Base-by-base conservation (phyloP, 495 filamentous ascomycete genomes). In the Pyrenopolyporus hunteri region DNA sequence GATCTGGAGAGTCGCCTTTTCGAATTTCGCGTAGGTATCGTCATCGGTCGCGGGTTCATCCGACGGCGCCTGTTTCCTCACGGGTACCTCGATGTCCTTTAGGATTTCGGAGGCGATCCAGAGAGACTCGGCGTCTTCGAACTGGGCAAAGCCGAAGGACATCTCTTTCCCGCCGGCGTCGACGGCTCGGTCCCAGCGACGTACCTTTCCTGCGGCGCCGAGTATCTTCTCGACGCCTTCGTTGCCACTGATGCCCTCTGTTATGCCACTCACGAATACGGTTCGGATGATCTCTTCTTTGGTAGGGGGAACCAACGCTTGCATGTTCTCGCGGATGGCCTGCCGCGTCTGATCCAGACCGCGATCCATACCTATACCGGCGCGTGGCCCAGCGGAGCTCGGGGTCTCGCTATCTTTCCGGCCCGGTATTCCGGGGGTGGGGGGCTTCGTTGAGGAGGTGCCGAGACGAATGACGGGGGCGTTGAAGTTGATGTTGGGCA, bases 401-500 rank as follows among this genome's bases (percentile, higher is more conserved):
- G 73, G 70, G 20, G 75, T 71, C 25, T 81, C 78, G 66, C 63
- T 71, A 23, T 78, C 72, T 54, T 71, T 73, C 20, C 73, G 73
- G 19, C 69, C 67, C 5, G 60, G 52, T 4, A 69, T 77, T 22
- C 83, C 74, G 8, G 82, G 76, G n/a, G 80, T 81, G 31, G 83
- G 74, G 31, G 88, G 79, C 68, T 92, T 91, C 19, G 83, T 71
- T 4, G 85, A 83, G 2, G 83, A 85, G 32, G 83, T 81, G 7
- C 93, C 93, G 29, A 99, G 81, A 19, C 94, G 90, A 73, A 99
- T 98, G 29, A 98, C 93, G 44, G 95, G 92, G 14, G 94, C 95
- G 71, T 89, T 94, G 76, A 97, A 96, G 77, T 99, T 97, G 78
- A 98, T 97, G 73, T 96, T 94, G 6, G 94, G 92, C 81, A 97